Percentiles rank a stretch among this genome's conserved stretches.
These are phyloP conservation scores for Yamadazyma mexicana DNA, from an alignment of 1,139 yeast genomes.

Conservation along the genomic window DNA sequence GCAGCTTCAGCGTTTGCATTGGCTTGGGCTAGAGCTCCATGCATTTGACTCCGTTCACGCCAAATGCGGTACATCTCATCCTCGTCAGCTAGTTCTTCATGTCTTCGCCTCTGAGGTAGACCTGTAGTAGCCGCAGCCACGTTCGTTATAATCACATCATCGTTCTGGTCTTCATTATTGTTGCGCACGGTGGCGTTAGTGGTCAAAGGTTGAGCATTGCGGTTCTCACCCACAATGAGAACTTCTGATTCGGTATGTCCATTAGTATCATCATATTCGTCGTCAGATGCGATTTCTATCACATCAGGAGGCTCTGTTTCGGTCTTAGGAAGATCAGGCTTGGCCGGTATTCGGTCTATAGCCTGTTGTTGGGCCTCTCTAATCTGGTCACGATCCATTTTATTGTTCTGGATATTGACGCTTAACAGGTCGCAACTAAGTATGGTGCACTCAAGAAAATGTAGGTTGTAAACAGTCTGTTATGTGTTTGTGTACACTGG, in stretches of 20 bases:
- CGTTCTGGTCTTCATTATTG: slow-evolving; percentile 3
- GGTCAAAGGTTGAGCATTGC: neutral
- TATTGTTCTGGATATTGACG: neutral
- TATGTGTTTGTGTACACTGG: too few species aligned
- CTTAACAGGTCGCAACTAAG: neutral
- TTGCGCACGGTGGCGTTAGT: neutral
- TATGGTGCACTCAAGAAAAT: too few species aligned
- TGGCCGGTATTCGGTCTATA: neutral
- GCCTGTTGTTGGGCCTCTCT: neutral
- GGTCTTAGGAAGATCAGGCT: neutral
- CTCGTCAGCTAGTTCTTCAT: neutral
- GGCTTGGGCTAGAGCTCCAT: too few species aligned
- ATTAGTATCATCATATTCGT: slow-evolving; percentile 1
- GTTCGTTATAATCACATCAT: slow-evolving; percentile 12
- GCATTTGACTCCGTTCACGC: neutral
- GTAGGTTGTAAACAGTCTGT: too few species aligned
- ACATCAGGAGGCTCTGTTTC: neutral
- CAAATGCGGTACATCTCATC: neutral
- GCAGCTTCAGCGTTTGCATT: too few species aligned
- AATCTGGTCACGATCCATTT: neutral
- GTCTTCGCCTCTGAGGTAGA: neutral
- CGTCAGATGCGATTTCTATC: slow-evolving; percentile 6
- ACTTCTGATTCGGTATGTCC: neutral
- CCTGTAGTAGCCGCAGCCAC: slow-evolving; percentile 3
- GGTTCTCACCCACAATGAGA: slow-evolving; percentile 3